Evolutionary conservation across 1,284 basidiomycete genomes (phyloP).

Genomic region (Calocybe gambosa): DNA sequence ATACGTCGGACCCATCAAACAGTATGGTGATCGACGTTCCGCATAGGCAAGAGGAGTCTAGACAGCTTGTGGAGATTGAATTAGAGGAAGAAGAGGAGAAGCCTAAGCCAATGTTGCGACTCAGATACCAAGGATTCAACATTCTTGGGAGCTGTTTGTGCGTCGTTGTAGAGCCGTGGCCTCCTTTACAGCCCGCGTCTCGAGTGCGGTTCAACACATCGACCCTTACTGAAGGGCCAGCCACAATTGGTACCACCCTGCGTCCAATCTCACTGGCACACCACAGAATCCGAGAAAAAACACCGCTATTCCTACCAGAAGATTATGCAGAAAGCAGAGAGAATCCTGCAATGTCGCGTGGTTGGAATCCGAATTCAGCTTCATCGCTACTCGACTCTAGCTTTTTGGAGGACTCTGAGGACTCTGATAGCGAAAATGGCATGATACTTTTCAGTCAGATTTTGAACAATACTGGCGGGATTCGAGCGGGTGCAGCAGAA

Average conservation of each 20-base stretch:
- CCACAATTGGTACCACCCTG: slow-evolving; percentile 23
- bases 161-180: slow-evolving; percentile 74
- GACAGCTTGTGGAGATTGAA: slow-evolving; percentile 14
- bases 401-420: slow-evolving; percentile 25
- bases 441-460: slow-evolving; percentile 73
- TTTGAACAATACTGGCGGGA: slow-evolving; percentile 52
- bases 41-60: slow-evolving; percentile 1
- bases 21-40: slow-evolving; percentile 6
- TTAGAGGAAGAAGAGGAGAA: slow-evolving; percentile 38
- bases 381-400: slow-evolving; percentile 38
- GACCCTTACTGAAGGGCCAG: slow-evolving; percentile 24
- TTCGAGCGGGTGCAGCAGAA: slow-evolving; percentile 41
- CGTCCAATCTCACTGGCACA: slow-evolving; percentile 7
- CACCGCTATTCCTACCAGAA: slow-evolving; percentile 68
- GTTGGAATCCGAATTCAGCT: slow-evolving; percentile 27
- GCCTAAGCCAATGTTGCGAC: slow-evolving; percentile 60
- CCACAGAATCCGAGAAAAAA: slow-evolving; percentile 29
- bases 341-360: slow-evolving; percentile 31
- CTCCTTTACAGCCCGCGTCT: slow-evolving; percentile 37
- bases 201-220: slow-evolving; percentile 29
- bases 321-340: slow-evolving; percentile 35
- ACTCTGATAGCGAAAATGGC: slow-evolving; percentile 41
- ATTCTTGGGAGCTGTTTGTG: slow-evolving; percentile 67
- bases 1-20: not conserved
- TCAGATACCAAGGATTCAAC: slow-evolving; percentile 61